These are phyloP conservation scores for Penicillium nucicola DNA, from an alignment of 495 filamentous ascomycete species.

Conservation along the genomic window DNA sequence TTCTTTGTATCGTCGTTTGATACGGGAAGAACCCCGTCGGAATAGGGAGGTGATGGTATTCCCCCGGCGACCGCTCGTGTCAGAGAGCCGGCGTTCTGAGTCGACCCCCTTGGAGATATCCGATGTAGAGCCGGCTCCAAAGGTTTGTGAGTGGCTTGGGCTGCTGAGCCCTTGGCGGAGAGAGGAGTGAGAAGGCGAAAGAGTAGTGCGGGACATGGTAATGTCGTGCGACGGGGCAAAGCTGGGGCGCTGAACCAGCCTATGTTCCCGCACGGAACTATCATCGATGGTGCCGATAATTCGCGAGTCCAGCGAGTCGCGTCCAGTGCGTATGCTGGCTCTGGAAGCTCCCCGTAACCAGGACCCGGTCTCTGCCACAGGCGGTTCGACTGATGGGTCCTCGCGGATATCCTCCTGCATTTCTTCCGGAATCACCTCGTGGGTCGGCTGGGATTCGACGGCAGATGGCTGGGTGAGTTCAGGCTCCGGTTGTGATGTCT, in stretches of 20 bases:
- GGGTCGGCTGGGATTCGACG: background rate
- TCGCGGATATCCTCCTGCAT: background rate
- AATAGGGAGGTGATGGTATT: conserved; percentile 68
- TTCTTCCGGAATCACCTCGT: background rate
- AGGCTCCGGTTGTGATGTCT: background rate
- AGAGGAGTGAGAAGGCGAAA: conserved; percentile 57
- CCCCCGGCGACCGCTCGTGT: conserved; percentile 39
- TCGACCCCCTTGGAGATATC: conserved; percentile 42
- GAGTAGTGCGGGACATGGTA: conserved; percentile 50
- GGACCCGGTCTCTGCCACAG: conserved; percentile 20
- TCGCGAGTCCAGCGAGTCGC: conserved; percentile 31
- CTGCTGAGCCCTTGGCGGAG: conserved; percentile 46
- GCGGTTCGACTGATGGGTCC: conserved; percentile 5
- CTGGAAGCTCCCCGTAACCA: conserved; percentile 35
- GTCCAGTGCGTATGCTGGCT: conserved; percentile 16
- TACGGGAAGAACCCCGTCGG: conserved; percentile 56
- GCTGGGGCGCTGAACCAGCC: conserved; percentile 28
- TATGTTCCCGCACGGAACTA: conserved; percentile 33
- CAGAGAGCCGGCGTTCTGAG: conserved; percentile 45
- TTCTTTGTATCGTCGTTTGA: conserved; percentile 58
- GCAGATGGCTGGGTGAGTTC: background rate
- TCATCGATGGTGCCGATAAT: conserved; percentile 39
- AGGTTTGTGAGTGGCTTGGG: conserved; percentile 54
- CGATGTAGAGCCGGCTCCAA: conserved; percentile 45
- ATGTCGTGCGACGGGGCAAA: conserved; percentile 43